Percentiles rank a stretch among this genome's conserved stretches.
Conservation (phyloP, 163 green algal genomes). For the Volvox carteri region DNA sequence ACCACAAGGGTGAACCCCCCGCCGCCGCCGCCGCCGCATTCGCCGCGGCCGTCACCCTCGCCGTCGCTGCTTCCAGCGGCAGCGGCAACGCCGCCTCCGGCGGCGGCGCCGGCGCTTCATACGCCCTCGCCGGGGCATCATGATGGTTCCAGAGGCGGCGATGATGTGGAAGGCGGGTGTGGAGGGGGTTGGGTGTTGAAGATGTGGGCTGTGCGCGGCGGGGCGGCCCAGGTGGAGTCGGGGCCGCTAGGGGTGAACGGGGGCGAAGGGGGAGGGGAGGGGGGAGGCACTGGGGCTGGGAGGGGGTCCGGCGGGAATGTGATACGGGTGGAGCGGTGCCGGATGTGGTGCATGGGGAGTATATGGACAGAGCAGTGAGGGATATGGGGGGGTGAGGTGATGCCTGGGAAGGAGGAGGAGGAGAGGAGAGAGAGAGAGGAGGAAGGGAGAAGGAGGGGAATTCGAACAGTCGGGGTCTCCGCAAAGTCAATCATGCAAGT, state of each 20-base stretch:
- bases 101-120: too few species aligned
- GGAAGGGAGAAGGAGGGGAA: too few species aligned
- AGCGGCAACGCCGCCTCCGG: background rate
- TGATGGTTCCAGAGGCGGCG: background rate
- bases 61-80: background rate
- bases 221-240: background rate
- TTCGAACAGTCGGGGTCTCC: too few species aligned
- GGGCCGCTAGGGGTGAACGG: background rate
- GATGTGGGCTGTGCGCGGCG: background rate
- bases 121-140: background rate
- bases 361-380: background rate
- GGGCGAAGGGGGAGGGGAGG: background rate
- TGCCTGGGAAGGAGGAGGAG: background rate
- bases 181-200: background rate
- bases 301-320: background rate
- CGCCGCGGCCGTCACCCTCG: background rate
- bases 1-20: slow-evolving; percentile 44
- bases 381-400: background rate
- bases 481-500: too few species aligned
- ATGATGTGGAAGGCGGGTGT: too few species aligned
- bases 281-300: background rate
- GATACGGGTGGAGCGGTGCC: slow-evolving; percentile 12
- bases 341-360: slow-evolving; percentile 2
- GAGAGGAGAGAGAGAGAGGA: background rate
- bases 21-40: background rate